Conservation (phyloP, 108 stramenopile species). For the Cylindrotheca fusiformis region DNA sequence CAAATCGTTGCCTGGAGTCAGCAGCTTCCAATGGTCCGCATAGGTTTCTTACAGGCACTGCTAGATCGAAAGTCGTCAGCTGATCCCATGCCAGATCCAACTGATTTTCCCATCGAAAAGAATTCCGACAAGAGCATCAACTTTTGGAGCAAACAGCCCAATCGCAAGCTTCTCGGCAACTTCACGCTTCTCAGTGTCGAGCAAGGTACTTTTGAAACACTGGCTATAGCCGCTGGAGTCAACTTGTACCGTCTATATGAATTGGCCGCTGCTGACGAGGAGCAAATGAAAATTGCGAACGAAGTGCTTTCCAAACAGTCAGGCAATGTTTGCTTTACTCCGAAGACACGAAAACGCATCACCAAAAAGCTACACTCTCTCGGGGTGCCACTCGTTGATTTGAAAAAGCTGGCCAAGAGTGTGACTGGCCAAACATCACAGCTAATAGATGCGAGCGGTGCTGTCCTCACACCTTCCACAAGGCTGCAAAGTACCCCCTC, state of each 20-base stretch:
- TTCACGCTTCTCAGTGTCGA: constrained; percentile 19
- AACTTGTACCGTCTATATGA: constrained; percentile 11
- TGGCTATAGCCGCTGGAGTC: constrained; percentile 16
- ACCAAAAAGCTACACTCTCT: not conserved
- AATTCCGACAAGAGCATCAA: constrained; percentile 1
- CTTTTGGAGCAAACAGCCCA: constrained; percentile 11
- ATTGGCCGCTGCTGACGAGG: constrained; percentile 1
- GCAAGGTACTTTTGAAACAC: constrained; percentile 8
- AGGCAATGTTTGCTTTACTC: not conserved
- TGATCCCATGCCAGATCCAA: constrained; percentile 14
- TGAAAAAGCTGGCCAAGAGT: constrained; percentile 2
- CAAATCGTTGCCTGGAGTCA: constrained; percentile 28
- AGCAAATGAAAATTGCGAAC: not conserved
- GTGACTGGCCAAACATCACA: not conserved
- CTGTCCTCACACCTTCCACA: too few relatives aligned
- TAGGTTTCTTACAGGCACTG: constrained; percentile 14
- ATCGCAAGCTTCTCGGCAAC: constrained; percentile 8
- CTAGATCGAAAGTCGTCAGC: not conserved
- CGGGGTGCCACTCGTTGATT: not conserved
- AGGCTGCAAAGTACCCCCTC: too few relatives aligned
- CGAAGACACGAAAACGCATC: not conserved
- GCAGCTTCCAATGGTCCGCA: constrained; percentile 25
- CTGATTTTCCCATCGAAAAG: constrained; percentile 2
- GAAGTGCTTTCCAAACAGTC: not conserved
- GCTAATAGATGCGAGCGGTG: too few relatives aligned